Evolutionary conservation across 1,139 yeast genomes (phyloP), one percentile per base, ranked within the genome.

Genomic region (Sugiyamaella castrensis): DNA sequence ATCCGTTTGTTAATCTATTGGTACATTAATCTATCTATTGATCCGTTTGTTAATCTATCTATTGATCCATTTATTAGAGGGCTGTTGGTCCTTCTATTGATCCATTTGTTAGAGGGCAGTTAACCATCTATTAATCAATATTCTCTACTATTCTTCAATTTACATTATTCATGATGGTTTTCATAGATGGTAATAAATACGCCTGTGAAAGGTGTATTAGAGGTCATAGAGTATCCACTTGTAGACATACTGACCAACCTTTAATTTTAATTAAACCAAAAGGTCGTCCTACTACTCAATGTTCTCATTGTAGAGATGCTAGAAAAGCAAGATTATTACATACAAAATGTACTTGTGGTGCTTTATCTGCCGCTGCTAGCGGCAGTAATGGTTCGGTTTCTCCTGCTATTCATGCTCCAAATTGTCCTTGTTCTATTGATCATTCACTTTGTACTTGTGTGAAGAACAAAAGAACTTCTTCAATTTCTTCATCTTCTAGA

Each of bases 171-270:
- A 43, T 26, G 11, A 89, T 89, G 97, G 96, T 91, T 49, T 74
- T 86, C 51, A 81, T 91, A 49, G 87, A 89, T 64, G 97, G 97
- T 35, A 84, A 87, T 57, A 91, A 92, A 66, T 91, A 89, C 69
- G 98, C 98, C 52, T 91, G 98, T 67, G 96, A 68, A 67, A 74
- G 97, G 57, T 92, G 98, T 69, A 89, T 92, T 48, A 77, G 98
- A 56, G 98, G 98, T 45, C 98, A 92, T 64, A 74, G 98, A 50
- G 98, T 91, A 36, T 86, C 97, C 1, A 82, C 95, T 5, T 92
- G 98, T 68, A 82, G 84, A 46, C 98, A 92, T 66, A 82, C 92
- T 1, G 96, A 92, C 59, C 88, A 86, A 63, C 95, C 95, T 2
- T 71, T 92, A 57, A 84, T 87, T 64, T 84, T 85, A 87, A 91